phyloP scores from a whole-genome alignment of 371 early-diverging fungal species.

The Apophysomyces sp. region DNA sequence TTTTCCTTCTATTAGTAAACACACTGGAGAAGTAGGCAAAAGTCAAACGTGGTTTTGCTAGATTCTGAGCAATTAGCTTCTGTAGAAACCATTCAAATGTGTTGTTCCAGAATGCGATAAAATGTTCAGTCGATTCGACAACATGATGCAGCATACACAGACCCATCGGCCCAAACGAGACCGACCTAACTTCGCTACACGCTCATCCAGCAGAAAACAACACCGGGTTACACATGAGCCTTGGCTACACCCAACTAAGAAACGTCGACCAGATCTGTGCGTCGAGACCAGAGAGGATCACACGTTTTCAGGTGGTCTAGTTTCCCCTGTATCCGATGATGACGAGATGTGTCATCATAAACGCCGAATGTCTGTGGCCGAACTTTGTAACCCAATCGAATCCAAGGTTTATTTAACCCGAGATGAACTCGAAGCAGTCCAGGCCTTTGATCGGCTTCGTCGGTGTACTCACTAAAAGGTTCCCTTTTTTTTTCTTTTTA shows the following conservation, averaged over 20 bases:
- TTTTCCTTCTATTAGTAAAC: conserved; percentile 38
- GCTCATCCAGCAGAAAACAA: conserved; percentile 1
- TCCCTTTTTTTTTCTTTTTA: too few relatives aligned
- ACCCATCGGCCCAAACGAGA: conserved; percentile 37
- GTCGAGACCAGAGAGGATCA: not conserved
- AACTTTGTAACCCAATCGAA: conserved; percentile 28
- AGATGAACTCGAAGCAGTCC: conserved; percentile 47
- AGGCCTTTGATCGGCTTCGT: conserved; percentile 40
- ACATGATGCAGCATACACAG: conserved; percentile 68
- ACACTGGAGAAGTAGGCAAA: conserved; percentile 52
- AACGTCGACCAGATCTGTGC: conserved; percentile 1
- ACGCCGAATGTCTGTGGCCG: conserved; percentile 35
- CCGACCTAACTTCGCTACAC: not conserved
- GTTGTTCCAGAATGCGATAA: conserved; percentile 52
- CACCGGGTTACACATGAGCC: not conserved
- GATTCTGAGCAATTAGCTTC: not conserved
- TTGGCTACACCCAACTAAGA: not conserved
- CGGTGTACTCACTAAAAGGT: conserved; percentile 5
- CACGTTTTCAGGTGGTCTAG: conserved; percentile 1
- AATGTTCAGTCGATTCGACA: conserved; percentile 60
- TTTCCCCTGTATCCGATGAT: conserved; percentile 4
- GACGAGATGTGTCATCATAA: conserved; percentile 2
- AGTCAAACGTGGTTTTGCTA: not conserved
- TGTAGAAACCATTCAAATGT: conserved; percentile 57
- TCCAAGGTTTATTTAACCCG: conserved; percentile 21